Base-by-base conservation (phyloP, 2,329 filamentous ascomycete genomes). In the Cercospora janseana region DNA sequence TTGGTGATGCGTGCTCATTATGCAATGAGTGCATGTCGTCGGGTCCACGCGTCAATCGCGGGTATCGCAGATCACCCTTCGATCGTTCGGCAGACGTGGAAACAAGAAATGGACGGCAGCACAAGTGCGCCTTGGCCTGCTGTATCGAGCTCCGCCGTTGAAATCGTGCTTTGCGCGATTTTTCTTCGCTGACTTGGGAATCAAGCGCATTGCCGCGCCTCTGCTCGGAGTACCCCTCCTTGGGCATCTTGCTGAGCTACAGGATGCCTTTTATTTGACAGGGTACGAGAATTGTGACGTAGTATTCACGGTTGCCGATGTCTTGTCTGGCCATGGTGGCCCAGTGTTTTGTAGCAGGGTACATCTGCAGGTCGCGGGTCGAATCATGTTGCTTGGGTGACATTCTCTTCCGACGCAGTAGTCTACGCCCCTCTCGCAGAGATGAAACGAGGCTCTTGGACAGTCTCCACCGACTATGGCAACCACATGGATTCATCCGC, bases 111-210 rank as follows among this genome's bases (percentile, higher is more conserved):
- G 34, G 34, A 18, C 24, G 34, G 29, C 40, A 21, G 24, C 31
- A 38, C 13, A 37, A 38, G 34, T 23, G 34, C 34, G 34, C 34
- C 44, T 37, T 47, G 44, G 40, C 40, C 40, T 8, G 12, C 40
- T 20, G 40, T 12, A 43, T 43, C 40, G 40, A 43, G 24, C 24
- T 24, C 21, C 40, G 15, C 16, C 40, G 34, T 38, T 12, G 32
- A 26, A 37, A 46, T 46, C 44, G 44, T 26, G 16, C n/a, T 41
- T 24, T 46, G 44, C 44, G 44, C 44, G 44, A 45, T 34, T 45
- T 45, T 45, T 20, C 20, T 26, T 32, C 13, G 23, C 38, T 35
- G 31, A 13, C 41, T 13, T 15, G 26, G 26, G 41, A 44, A 44
- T 8, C 41, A 31, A 29, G 21, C 6, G 26, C 26, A 12, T 37